Conservation (phyloP, 192 early-diverging fungal genomes). For the Coemansia sp. region DNA sequence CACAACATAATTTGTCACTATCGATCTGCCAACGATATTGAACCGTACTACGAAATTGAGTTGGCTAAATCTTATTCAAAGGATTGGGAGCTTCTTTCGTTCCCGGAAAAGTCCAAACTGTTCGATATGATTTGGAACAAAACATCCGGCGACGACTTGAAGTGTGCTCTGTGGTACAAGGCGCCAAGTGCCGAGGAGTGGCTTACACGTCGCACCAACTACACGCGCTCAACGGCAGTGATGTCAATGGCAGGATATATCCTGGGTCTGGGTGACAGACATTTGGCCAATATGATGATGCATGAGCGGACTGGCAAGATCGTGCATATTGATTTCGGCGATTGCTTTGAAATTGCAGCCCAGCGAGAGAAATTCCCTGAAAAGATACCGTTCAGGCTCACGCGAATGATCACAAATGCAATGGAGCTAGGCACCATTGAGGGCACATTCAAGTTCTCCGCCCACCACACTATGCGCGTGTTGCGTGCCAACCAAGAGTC, state of each 20-base stretch:
- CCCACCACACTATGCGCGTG: conserved; percentile 96
- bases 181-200: conserved; percentile 95
- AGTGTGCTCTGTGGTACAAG: conserved; percentile 95
- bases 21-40: conserved; percentile 79
- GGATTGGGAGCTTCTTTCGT: conserved; percentile 88
- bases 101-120: conserved; percentile 95
- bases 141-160: conserved; percentile 95
- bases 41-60: conserved; percentile 90
- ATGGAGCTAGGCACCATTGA: conserved; percentile 98
- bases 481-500: conserved; percentile 95
- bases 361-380: conserved; percentile 97
- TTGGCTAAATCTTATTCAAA: conserved; percentile 90
- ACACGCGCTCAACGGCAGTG: conserved; percentile 92
- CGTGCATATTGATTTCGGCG: conserved; percentile 98
- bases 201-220: conserved; percentile 97
- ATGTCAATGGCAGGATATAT: conserved; percentile 99
- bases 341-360: conserved; percentile 98
- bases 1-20: conserved; percentile 89
- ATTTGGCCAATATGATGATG: conserved; percentile 98
- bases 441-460: conserved; percentile 94
- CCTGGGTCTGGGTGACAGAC: conserved; percentile 94
- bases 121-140: conserved; percentile 93
- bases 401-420: conserved; percentile 95
- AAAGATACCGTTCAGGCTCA: conserved; percentile 97
- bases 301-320: conserved; percentile 93